These are phyloP conservation scores for Akebia trifoliata DNA, from an alignment of 164 flowering plant species.

Conservation along the genomic window DNA sequence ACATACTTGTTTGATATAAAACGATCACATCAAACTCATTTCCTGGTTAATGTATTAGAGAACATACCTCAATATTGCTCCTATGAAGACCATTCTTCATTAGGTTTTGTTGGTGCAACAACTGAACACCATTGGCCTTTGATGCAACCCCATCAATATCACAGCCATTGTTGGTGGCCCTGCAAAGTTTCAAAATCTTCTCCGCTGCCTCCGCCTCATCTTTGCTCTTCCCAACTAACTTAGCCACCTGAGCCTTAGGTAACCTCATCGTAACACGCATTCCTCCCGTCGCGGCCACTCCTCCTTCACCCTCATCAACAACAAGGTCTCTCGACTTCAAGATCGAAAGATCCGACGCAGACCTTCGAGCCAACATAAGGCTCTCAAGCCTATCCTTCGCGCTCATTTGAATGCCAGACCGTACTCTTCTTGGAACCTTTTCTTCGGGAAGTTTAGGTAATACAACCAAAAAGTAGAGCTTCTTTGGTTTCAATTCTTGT, in stretches of 20 bases:
- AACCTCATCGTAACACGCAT: slow-evolving; percentile 42
- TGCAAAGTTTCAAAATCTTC: slow-evolving; percentile 55
- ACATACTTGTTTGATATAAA: too few species aligned
- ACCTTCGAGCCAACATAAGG: slow-evolving; percentile 37
- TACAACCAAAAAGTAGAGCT: slow-evolving; percentile 46
- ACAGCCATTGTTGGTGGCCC: too few species aligned
- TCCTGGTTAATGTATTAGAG: too few species aligned
- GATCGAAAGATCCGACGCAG: slow-evolving; percentile 35
- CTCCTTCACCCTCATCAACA: slow-evolving; percentile 12
- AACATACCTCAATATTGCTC: too few species aligned
- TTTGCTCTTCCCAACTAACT: slow-evolving; percentile 49
- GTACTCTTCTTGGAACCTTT: slow-evolving; percentile 25
- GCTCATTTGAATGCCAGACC: slow-evolving; percentile 44
- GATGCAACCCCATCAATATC: too few species aligned
- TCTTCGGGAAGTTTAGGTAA: slow-evolving; percentile 31
- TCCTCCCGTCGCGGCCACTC: slow-evolving; percentile 8
- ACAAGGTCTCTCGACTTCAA: background rate
- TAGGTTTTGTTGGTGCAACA: too few species aligned
- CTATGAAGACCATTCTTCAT: too few species aligned
- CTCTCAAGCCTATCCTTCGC: slow-evolving; percentile 59
- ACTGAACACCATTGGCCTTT: too few species aligned
- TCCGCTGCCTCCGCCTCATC: slow-evolving; percentile 61
- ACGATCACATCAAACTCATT: too few species aligned
- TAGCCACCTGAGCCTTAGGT: slow-evolving; percentile 65
- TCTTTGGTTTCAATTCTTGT: slow-evolving; percentile 35